phyloP scores from a whole-genome alignment of 139 green algal species.

The Astrephomene gubernaculifera region DNA sequence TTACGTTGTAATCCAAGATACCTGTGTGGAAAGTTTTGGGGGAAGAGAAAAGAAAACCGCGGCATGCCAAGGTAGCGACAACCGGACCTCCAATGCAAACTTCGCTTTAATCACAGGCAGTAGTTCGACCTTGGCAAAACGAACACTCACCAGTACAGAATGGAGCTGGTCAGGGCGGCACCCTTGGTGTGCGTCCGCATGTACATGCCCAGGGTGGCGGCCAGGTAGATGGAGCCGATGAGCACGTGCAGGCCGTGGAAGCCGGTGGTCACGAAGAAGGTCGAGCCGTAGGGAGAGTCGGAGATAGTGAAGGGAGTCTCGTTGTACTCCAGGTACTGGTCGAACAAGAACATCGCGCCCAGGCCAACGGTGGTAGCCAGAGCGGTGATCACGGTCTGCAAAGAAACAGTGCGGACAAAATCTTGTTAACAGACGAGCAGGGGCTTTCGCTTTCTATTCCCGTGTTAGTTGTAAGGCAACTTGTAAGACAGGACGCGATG shows the following conservation, averaged over 20 bases:
- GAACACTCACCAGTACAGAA: conserved; percentile 59
- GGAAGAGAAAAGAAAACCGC: too few relatives aligned
- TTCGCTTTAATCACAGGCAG: too few relatives aligned
- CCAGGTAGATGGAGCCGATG: conserved; percentile 58
- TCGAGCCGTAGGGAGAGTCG: conserved; percentile 61
- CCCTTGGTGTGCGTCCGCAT: conserved; percentile 43
- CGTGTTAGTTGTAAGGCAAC: too few relatives aligned
- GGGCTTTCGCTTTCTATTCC: too few relatives aligned
- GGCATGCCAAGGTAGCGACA: too few relatives aligned
- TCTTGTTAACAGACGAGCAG: too few relatives aligned
- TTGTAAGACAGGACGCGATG: too few relatives aligned
- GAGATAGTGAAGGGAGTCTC: conserved; percentile 62
- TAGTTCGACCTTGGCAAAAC: too few relatives aligned
- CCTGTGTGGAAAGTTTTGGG: too few relatives aligned
- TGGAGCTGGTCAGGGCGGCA: conserved; percentile 42
- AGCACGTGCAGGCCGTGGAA: conserved; percentile 70
- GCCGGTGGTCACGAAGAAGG: conserved; percentile 66
- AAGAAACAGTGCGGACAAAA: neutral
- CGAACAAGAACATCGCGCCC: conserved; percentile 59
- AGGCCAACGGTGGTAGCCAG: conserved; percentile 59
- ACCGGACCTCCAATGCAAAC: too few relatives aligned
- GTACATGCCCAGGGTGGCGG: conserved; percentile 49
- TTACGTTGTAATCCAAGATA: too few relatives aligned
- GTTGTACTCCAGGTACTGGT: conserved; percentile 66
- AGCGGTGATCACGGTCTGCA: conserved; percentile 50